Evolutionary conservation across 495 filamentous ascomycete species (phyloP), one percentile per base, ranked within the genome.

Genomic region (Melanomma pulvis-pyrius): DNA sequence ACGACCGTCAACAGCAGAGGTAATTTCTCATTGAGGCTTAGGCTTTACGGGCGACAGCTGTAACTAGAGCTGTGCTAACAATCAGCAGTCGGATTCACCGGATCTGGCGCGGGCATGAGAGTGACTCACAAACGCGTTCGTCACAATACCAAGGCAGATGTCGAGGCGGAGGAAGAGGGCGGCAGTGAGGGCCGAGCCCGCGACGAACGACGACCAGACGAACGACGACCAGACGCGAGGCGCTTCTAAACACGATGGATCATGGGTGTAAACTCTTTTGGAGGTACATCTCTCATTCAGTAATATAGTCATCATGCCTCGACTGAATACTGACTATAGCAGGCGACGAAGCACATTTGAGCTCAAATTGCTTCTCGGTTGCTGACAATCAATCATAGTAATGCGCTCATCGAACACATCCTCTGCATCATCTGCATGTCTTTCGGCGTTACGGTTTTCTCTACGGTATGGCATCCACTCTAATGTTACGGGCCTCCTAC

Each of bases 101-200:
- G 94, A 44, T 96, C 92, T 44, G 94, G 94, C 34, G 91, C 94
- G 74, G 82, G 87, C 58, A 97, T 97, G 94, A 89, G 92, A 70
- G 96, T 96, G 73, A 93, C 97, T 75, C 86, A 88, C 26, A 85
- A 88, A 41, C 82, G 94, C 65, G 88, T 85, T 69, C 88, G 92
- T 65, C 92, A 96, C 74, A 89, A 93, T 62, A 96, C 96, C 76
- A 88, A 94, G 74, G 83, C 88, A 54, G 87, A 80, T 69, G 91
- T 92, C 13, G 91, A 96, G 36, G 58, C 63, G 2, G 49, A 47
- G 28, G 44, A 62, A 44, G 19, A 52, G 13, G 26, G n/a, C n/a
- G 24, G 41, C 9, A 29, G n/a, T 19, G 39, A 2, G 17, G 39
- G 5, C 13, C 39, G 39, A 7, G 17, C n/a, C n/a, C 29, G n/a